Base-by-base conservation (phyloP, 108 stramenopile genomes). In the Schizochytrium sp. region DNA sequence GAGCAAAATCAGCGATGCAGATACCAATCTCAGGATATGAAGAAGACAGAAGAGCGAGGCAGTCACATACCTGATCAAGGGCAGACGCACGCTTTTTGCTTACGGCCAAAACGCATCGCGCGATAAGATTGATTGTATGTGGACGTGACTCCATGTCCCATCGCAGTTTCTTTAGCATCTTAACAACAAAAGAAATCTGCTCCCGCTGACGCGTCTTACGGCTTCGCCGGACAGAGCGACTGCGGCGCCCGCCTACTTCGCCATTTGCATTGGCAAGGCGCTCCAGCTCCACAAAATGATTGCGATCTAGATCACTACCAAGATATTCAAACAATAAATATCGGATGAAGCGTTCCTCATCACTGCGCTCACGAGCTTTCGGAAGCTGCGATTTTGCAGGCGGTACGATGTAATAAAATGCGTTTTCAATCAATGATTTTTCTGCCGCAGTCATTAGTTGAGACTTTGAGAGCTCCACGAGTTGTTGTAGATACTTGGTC, bases 31-130 rank as follows among this genome's bases (percentile, higher is more conserved):
- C 47, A 0, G 76, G 47, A 1, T 55, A 83, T 7, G 76, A 83
- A 13, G 53, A 49, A 2, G 76, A 83, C 17, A 83, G 13, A 40
- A 55, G 53, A 17, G 76, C 76, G 28, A 83, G 50, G 47, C 76
- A 83, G 76, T 83, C 76, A 40, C 76, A 83, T 13, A 83, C 76
- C 28, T 83, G 38, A 38, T 49, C 50, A 5, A 83, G 47, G 5
- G 55, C 50, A 46, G 40, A 38, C 0, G 76, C 45, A 1, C 76
- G 47, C 53, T 83, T 83, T 28, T 83, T 83, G 50, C 50, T 55
- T 10, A 83, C 76, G 47, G 76, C 76, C 47, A 83, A 53, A 5
- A 49, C 47, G 53, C 76, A 55, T n/a, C 76, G 76, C 76, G 53
- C 76, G 55, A 83, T 83, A 7, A 83, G 47, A 1, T 40, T n/a